These are phyloP conservation scores for Wickerhamomyces mucosus DNA, from an alignment of 805 yeast species.

Conservation along the genomic window DNA sequence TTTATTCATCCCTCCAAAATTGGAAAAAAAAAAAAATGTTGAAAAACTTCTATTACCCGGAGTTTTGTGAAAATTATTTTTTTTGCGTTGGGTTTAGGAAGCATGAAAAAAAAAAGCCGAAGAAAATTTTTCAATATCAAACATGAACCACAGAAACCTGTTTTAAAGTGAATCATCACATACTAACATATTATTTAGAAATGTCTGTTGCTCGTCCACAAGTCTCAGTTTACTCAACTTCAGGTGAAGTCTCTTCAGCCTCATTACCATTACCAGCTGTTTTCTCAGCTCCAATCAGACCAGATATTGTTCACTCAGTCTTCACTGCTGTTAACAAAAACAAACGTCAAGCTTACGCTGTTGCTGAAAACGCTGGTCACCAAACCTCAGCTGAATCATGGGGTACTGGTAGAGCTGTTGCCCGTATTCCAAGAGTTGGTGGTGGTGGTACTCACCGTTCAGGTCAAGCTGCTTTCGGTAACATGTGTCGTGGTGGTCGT, in stretches of 20 bases:
- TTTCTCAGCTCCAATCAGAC: constrained; percentile 99
- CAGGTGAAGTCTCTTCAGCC: constrained; percentile 80
- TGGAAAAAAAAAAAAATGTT: not conserved
- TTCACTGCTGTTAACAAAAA: constrained; percentile 98
- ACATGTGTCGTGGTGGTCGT: constrained; percentile 99
- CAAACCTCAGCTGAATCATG: constrained; percentile 99
- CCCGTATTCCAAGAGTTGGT: constrained; percentile 99
- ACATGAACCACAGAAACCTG: too few relatives aligned
- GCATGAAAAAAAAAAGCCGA: too few relatives aligned
- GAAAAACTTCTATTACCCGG: too few relatives aligned
- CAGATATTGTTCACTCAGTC: constrained; percentile 98
- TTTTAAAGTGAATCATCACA: constrained; percentile 3
- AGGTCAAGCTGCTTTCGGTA: constrained; percentile 99
- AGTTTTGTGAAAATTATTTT: too few relatives aligned
- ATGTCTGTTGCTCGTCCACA: constrained; percentile 80
- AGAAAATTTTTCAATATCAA: too few relatives aligned
- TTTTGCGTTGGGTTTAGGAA: too few relatives aligned
- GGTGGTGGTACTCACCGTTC: constrained; percentile 99
- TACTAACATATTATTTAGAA: constrained; percentile 14
- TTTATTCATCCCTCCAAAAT: too few relatives aligned
- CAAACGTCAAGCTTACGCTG: constrained; percentile 99
- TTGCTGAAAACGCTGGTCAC: constrained; percentile 98
- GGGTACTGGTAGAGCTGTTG: constrained; percentile 99
- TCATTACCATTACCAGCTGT: constrained; percentile 95
- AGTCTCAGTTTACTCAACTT: constrained; percentile 85